These are phyloP conservation scores for Hydnomerulius pinastri DNA, from an alignment of 768 basidiomycete genomes.

Conservation along the genomic window DNA sequence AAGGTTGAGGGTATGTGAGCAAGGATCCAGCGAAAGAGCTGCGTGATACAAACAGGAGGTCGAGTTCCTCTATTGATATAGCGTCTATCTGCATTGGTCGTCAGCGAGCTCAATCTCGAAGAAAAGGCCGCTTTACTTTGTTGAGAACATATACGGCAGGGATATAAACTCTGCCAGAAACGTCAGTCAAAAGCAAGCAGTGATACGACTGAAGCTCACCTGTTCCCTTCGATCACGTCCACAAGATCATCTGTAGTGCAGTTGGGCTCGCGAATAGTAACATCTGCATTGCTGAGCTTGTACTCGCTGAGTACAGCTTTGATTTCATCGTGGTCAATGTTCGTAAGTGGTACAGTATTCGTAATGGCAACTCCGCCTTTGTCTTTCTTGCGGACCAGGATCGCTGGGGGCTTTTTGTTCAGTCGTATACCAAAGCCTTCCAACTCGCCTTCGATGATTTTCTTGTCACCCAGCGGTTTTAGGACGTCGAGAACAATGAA, in stretches of 20 bases:
- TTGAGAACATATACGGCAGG: slow-evolving; percentile 90
- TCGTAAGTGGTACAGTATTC: slow-evolving; percentile 94
- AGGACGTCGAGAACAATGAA: slow-evolving; percentile 98
- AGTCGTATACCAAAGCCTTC: slow-evolving; percentile 98
- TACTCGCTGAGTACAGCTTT: slow-evolving; percentile 95
- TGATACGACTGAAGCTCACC: slow-evolving; percentile 39
- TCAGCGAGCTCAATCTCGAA: slow-evolving; percentile 1
- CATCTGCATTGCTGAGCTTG: slow-evolving; percentile 82
- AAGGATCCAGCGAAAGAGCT: neutral
- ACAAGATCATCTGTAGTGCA: slow-evolving; percentile 96
- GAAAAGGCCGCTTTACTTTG: slow-evolving; percentile 53
- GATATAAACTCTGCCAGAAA: slow-evolving; percentile 75
- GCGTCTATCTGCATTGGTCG: slow-evolving; percentile 76
- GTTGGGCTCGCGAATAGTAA: slow-evolving; percentile 89
- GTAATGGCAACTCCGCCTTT: slow-evolving; percentile 93
- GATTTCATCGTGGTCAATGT: slow-evolving; percentile 95
- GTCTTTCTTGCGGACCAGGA: slow-evolving; percentile 83
- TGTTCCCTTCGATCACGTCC: slow-evolving; percentile 95
- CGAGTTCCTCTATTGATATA: slow-evolving; percentile 97
- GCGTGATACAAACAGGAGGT: slow-evolving; percentile 63
- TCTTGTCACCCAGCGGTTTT: slow-evolving; percentile 96
- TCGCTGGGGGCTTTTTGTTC: slow-evolving; percentile 91
- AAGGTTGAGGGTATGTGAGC: neutral
- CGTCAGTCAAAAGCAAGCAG: slow-evolving; percentile 5
- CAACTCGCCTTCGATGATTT: slow-evolving; percentile 85